Conservation (phyloP, 2,329 filamentous ascomycete genomes). For the Calonectria hawksworthii region DNA sequence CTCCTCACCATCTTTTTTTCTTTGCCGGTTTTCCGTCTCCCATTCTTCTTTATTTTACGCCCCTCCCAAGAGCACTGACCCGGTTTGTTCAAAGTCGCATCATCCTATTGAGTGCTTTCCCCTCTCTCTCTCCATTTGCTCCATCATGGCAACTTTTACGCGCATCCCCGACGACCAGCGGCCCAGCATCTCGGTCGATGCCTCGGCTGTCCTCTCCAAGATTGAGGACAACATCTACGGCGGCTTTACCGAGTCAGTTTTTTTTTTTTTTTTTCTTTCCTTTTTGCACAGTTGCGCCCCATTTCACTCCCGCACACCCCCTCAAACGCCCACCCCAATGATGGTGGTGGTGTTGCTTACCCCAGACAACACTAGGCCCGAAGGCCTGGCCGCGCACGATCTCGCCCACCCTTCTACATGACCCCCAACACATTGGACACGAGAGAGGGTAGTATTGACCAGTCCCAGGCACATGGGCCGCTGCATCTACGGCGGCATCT, state of each 20-base stretch:
- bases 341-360: background rate
- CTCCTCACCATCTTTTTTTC: background rate
- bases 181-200: conserved; percentile 76
- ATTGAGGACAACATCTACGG: conserved; percentile 88
- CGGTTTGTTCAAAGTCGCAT: too few species aligned
- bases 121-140: background rate
- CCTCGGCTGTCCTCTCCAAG: conserved; percentile 75
- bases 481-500: conserved; percentile 90
- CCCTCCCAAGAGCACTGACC: background rate
- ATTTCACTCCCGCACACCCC: background rate
- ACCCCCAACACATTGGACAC: conserved; percentile 4
- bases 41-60: background rate
- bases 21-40: background rate
- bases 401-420: background rate
- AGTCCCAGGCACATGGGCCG: conserved; percentile 82
- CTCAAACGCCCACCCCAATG: background rate
- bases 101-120: background rate
- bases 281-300: background rate
- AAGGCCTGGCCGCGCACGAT: background rate
- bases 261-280: background rate
- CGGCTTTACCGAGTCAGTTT: conserved; percentile 83
- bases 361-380: conserved; percentile 6
- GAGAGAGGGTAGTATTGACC: conserved; percentile 29
- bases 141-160: conserved; percentile 81
- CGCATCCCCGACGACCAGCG: conserved; percentile 72